Base-by-base conservation (phyloP, 805 yeast species). In the Yarrowia deformans region DNA sequence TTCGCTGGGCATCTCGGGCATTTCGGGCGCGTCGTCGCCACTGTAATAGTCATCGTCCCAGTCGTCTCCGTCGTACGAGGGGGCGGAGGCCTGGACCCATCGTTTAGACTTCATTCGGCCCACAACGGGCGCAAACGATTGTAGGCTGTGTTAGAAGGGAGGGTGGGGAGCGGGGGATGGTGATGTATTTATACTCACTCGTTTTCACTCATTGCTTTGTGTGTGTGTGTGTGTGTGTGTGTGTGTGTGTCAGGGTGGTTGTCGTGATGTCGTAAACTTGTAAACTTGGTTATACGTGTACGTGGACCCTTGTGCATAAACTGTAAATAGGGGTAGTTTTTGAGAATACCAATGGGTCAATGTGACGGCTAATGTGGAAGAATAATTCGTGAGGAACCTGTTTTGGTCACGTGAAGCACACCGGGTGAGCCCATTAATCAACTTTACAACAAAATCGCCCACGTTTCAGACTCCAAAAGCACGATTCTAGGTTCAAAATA, bases 1-100 rank as follows among this genome's bases (percentile, higher is more conserved):
- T 8, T 73, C 55, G 14, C 63, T 71, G 1, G 76, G 76, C 69
- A 74, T 37, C 32, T 74, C 72, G 5, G 75, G 75, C 18, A 71
- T 55, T n/a, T 64, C 74, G 39, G 69, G 68, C n/a, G 45, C 71
- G n/a, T 69, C 74, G 12, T 73, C 74, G 29, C 69, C 72, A 16
- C 71, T 70, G 43, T 69, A 68, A 29, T 70, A 69, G 52, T 71
- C 72, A 52, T 73, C 77, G 50, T 72, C 74, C 75, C 75, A 78
- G 54, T 76, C 81, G 61, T 77, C 79, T 7, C 80, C 81, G 39
- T 78, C 81, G 68, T 78, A 78, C 18, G 77, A 72, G 7, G 77
- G 75, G 37, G 73, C 73, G 9, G 79, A 74, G 10, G 78, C 75
- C 19, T 71, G 74, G 18, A 76, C 79, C 81, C 81, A 78, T 13